These are phyloP conservation scores for Boletus rubroflammeus DNA, from an alignment of 768 basidiomycete genomes.

Conservation along the genomic window DNA sequence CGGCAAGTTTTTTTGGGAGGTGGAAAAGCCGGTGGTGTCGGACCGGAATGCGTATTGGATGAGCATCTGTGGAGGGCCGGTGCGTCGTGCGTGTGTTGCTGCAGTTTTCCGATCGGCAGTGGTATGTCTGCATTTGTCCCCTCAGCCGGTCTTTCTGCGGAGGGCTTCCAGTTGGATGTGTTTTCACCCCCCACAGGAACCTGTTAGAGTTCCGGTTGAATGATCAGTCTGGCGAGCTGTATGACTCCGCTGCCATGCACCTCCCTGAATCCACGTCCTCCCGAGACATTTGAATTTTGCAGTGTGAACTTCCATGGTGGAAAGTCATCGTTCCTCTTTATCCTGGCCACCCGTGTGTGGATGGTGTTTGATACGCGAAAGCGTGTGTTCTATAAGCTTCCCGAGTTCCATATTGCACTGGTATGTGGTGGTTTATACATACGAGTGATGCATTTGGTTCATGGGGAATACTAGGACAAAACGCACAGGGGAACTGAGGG, in stretches of 20 bases:
- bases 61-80: not conserved
- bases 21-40: accelerated
- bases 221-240: not conserved
- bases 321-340: not conserved
- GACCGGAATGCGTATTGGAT: not conserved
- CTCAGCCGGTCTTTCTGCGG: not conserved
- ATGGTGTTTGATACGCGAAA: conserved; percentile 1
- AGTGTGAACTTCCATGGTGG: accelerated
- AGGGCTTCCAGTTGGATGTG: not conserved
- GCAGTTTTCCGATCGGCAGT: not conserved
- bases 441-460: conserved; percentile 6
- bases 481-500: too few relatives aligned
- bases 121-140: not conserved
- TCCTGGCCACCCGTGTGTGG: accelerated
- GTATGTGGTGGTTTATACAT: not conserved
- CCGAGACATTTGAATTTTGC: too few relatives aligned
- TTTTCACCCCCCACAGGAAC: not conserved
- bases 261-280: not conserved
- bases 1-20: not conserved
- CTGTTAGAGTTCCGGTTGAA: not conserved
- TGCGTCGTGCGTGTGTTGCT: not conserved
- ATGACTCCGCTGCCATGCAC: not conserved
- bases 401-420: not conserved
- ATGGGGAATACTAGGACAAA: not conserved
- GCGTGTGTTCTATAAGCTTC: not conserved